Evolutionary conservation across 192 early-diverging fungal genomes (phyloP).

Genomic region (Backusella australiensis): DNA sequence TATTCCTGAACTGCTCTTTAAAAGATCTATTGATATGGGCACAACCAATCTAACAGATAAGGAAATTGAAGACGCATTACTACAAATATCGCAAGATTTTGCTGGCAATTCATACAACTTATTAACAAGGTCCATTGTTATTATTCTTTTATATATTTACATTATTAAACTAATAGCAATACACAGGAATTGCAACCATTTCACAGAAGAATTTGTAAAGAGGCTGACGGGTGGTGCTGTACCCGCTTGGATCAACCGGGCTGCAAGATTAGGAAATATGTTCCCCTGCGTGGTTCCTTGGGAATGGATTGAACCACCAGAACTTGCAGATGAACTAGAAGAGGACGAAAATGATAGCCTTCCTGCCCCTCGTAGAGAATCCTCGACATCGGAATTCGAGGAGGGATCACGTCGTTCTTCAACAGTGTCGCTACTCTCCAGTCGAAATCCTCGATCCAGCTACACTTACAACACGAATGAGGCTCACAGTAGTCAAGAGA

Average conservation of each 20-base stretch:
- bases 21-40: constrained; percentile 33
- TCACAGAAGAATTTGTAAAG: constrained; percentile 31
- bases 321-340: not conserved
- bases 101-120: constrained; percentile 34
- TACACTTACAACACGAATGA: not conserved
- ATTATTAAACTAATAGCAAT: too few species aligned
- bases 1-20: constrained; percentile 19
- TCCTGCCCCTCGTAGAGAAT: not conserved
- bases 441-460: not conserved
- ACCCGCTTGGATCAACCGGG: constrained; percentile 38
- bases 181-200: constrained; percentile 40
- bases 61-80: constrained; percentile 12
- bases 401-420: not conserved
- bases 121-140: constrained; percentile 18
- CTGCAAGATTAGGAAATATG: constrained; percentile 38
- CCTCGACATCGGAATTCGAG: not conserved
- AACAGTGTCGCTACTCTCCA: not conserved
- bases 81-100: constrained; percentile 32
- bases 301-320: constrained; percentile 40
- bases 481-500: not conserved
- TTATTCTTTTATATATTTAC: not conserved
- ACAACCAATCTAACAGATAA: constrained; percentile 19
- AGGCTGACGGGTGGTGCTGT: constrained; percentile 18
- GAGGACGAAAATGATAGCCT: not conserved
- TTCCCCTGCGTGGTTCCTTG: constrained; percentile 39